phyloP scores from a whole-genome alignment of 305 asterid species.

The Petunia hybrid region DNA sequence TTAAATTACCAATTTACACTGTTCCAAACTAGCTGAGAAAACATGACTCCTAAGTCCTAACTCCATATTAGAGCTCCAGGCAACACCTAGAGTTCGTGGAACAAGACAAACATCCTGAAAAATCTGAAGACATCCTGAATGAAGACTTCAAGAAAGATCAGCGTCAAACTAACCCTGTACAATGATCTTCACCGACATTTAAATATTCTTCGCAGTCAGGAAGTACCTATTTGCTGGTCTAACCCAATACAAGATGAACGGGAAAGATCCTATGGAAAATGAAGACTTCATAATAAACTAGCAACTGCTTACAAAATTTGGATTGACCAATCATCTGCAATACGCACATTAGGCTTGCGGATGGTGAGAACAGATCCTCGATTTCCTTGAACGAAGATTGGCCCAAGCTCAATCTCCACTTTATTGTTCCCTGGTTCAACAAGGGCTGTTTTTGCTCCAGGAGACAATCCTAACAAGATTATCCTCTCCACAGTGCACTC shows the following conservation, averaged over 20 bases:
- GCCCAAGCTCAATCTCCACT: slow-evolving; percentile 69
- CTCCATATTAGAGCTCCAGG: too few relatives aligned
- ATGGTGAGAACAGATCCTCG: slow-evolving; percentile 58
- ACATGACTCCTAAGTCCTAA: not conserved
- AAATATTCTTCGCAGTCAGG: slow-evolving; percentile 2
- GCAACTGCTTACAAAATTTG: slow-evolving; percentile 57
- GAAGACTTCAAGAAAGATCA: not conserved
- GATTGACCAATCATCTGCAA: slow-evolving; percentile 81
- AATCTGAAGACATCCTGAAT: not conserved
- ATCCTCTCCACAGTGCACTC: slow-evolving; percentile 81
- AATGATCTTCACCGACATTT: slow-evolving; percentile 8
- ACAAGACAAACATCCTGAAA: not conserved
- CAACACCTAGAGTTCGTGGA: too few relatives aligned
- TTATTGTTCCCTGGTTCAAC: slow-evolving; percentile 68
- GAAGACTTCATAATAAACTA: slow-evolving; percentile 7
- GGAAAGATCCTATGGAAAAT: not conserved
- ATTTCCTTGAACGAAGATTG: slow-evolving; percentile 64
- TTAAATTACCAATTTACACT: too few relatives aligned
- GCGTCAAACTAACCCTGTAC: not conserved
- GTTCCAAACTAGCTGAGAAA: too few relatives aligned
- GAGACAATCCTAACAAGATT: slow-evolving; percentile 67
- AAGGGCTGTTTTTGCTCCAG: slow-evolving; percentile 57
- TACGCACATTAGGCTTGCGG: slow-evolving; percentile 83
- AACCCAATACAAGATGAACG: slow-evolving; percentile 9
- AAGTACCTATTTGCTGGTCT: not conserved